Evolutionary conservation across 495 filamentous ascomycete species (phyloP).

Genomic region (Jackrogersella minutella): DNA sequence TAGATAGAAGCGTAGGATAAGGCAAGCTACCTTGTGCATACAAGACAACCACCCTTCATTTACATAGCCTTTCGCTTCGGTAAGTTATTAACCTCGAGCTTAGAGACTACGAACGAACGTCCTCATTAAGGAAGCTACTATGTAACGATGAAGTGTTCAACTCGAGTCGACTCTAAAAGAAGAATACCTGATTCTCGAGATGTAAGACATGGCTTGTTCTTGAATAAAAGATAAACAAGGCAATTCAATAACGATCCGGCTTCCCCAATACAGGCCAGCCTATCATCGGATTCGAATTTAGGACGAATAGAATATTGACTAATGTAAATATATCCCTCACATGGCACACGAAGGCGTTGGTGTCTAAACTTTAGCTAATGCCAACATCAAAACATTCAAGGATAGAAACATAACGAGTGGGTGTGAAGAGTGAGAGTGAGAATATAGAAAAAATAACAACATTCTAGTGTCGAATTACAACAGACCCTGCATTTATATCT

Average conservation of each 20-base stretch:
- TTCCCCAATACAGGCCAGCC: not conserved
- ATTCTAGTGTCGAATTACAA: constrained; percentile 11
- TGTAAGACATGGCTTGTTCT: not conserved
- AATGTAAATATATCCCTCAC: constrained; percentile 3
- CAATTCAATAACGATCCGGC: too few relatives aligned
- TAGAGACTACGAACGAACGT: too few relatives aligned
- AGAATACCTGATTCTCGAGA: too few relatives aligned
- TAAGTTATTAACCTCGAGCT: too few relatives aligned
- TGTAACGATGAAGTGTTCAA: too few relatives aligned
- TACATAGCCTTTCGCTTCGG: too few relatives aligned
- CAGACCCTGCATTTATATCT: constrained; percentile 15
- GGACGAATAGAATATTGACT: not conserved
- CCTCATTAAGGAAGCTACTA: too few relatives aligned
- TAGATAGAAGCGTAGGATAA: too few relatives aligned
- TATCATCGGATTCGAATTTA: not conserved
- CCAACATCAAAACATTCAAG: constrained; percentile 10
- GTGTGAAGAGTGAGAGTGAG: not conserved
- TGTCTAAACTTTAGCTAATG: constrained; percentile 22
- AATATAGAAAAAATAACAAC: constrained; percentile 23
- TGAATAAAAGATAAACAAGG: too few relatives aligned
- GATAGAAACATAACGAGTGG: not conserved
- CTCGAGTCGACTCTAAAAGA: too few relatives aligned
- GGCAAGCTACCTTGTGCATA: too few relatives aligned
- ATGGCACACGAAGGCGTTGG: not conserved
- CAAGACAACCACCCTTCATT: too few relatives aligned